phyloP scores from a whole-genome alignment of 108 stramenopile genomes.

The Cylindrotheca fusiformis region DNA sequence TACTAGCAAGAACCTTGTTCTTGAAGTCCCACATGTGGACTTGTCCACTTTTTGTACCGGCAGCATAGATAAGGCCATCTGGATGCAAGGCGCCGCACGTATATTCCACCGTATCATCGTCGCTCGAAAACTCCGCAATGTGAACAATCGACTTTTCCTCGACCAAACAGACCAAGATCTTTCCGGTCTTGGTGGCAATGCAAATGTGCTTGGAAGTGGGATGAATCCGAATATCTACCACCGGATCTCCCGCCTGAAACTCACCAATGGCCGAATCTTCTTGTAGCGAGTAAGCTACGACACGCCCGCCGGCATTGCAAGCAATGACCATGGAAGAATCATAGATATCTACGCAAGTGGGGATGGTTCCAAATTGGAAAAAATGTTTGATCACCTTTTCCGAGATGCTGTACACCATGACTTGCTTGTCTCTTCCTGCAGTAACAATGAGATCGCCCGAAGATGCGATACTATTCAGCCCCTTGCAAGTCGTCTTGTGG shows the following conservation, averaged over 20 bases:
- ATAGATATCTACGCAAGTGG: constrained; percentile 24
- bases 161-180: constrained; percentile 25
- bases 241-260: neutral
- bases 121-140: constrained; percentile 15
- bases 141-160: constrained; percentile 16
- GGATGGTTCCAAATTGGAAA: constrained; percentile 17
- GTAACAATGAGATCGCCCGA: constrained; percentile 36
- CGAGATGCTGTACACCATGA: constrained; percentile 55
- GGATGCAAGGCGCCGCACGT: constrained; percentile 81
- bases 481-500: constrained; percentile 62
- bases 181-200: constrained; percentile 29
- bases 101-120: constrained; percentile 17
- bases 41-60: constrained; percentile 50
- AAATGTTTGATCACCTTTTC: constrained; percentile 45
- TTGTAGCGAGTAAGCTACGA: constrained; percentile 21
- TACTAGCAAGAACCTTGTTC: constrained; percentile 56
- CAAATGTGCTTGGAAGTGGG: constrained; percentile 47
- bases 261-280: constrained; percentile 18
- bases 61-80: constrained; percentile 87
- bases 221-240: constrained; percentile 46
- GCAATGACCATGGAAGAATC: constrained; percentile 17
- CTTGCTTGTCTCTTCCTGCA: constrained; percentile 71
- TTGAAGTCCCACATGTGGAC: constrained; percentile 87
- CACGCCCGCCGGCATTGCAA: constrained; percentile 18
- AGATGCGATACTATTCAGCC: constrained; percentile 27